Percentiles rank a stretch among this genome's conserved stretches.
These are phyloP conservation scores for Xerophyta viscosa DNA, from an alignment of 106 monocot genomes.

Conservation along the genomic window DNA sequence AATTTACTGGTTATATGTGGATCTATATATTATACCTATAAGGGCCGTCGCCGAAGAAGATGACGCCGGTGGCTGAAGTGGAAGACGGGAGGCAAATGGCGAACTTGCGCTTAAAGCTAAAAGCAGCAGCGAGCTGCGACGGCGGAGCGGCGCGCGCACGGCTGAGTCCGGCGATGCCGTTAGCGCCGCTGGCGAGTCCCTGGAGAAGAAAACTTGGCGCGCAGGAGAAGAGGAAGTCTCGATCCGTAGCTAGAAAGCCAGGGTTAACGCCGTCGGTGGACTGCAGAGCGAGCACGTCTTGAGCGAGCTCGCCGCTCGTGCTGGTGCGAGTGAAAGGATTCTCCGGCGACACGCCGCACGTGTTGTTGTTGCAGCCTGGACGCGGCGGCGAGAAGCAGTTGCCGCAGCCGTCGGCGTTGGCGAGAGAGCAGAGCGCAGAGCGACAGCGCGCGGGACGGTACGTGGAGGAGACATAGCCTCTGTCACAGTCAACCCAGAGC, in stretches of 20 bases:
- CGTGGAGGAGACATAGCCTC: constrained; percentile 29
- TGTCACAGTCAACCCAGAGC: constrained; percentile 45
- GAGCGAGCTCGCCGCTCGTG: constrained; percentile 10
- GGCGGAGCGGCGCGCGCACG: constrained; percentile 8
- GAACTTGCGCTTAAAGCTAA: constrained; percentile 16
- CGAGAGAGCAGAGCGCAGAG: constrained; percentile 20
- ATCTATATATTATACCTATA: too few species aligned
- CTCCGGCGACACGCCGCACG: constrained; percentile 19
- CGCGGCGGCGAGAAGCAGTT: constrained; percentile 8
- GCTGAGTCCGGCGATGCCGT: constrained; percentile 19
- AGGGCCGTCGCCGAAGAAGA: constrained; percentile 68
- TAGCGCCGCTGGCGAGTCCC: constrained; percentile 14
- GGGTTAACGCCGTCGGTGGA: constrained; percentile 32
- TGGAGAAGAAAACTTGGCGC: constrained; percentile 8
- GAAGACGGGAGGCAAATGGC: constrained; percentile 21
- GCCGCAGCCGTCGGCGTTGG: constrained; percentile 4
- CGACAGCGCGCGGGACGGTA: constrained; percentile 25
- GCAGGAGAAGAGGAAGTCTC: constrained; percentile 19
- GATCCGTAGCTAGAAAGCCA: constrained; percentile 1
- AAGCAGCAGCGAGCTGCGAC: constrained; percentile 14
- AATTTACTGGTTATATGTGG: too few species aligned
- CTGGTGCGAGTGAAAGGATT: constrained; percentile 14
- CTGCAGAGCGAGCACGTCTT: constrained; percentile 10
- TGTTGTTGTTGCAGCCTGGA: constrained; percentile 41
- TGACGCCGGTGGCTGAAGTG: constrained; percentile 2